These are phyloP conservation scores for Chlorella sp. DNA, from an alignment of 139 green algal genomes.

Conservation along the genomic window DNA sequence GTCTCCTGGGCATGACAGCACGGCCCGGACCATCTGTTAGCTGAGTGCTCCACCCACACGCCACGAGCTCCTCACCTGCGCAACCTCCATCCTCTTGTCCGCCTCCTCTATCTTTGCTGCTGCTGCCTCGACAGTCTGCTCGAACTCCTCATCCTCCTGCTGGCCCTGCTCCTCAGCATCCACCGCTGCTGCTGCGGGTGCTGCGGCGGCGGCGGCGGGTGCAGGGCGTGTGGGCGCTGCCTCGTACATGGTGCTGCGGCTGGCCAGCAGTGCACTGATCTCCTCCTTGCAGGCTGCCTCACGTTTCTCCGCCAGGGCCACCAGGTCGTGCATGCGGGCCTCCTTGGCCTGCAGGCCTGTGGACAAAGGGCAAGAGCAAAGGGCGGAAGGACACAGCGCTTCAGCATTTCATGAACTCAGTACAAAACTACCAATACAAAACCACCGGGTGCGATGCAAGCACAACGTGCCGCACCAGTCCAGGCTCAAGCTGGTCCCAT, in stretches of 20 bases:
- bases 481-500: neutral
- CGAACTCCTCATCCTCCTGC: slow-evolving; percentile 9
- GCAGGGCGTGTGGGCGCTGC: slow-evolving; percentile 27
- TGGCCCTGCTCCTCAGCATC: slow-evolving; percentile 27
- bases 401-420: neutral
- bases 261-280: slow-evolving; percentile 42
- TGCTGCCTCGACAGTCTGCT: no score
- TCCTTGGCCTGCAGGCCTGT: no score
- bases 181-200: no score
- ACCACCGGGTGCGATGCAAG: no score
- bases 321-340: slow-evolving; percentile 69
- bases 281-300: slow-evolving; percentile 59
- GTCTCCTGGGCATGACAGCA: no score
- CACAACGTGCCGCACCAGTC: neutral
- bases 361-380: neutral
- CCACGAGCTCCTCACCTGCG: no score
- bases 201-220: no score
- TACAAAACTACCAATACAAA: no score
- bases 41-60: no score
- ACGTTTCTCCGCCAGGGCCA: slow-evolving; percentile 54
- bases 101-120: slow-evolving; percentile 27
- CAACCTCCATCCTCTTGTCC: slow-evolving; percentile 44
- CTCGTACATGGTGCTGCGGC: slow-evolving; percentile 27
- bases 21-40: no score
- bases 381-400: neutral